phyloP scores from a whole-genome alignment of 106 monocot genomes.

The Dioscorea zingiberensis region DNA sequence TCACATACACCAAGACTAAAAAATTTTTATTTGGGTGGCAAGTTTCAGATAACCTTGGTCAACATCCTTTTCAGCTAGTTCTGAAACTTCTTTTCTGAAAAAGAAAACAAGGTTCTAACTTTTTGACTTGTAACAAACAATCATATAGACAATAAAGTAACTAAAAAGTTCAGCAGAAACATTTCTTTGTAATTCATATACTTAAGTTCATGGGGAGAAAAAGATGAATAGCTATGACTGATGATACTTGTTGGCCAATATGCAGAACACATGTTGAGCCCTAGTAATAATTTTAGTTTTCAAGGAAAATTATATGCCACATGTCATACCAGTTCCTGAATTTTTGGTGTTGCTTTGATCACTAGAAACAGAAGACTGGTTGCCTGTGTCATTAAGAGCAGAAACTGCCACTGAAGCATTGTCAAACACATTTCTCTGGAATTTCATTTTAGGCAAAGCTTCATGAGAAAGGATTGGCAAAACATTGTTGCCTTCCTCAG shows the following conservation, averaged over 20 bases:
- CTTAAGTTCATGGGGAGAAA: no score
- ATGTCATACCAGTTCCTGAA: slow-evolving; percentile 12
- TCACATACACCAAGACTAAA: no score
- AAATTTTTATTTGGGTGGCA: no score
- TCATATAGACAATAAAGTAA: neutral
- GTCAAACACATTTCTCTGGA: slow-evolving; percentile 14
- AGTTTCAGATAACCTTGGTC: no score
- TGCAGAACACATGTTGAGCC: no score
- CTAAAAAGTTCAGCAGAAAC: neutral
- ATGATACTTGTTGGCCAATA: no score
- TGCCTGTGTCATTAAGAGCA: slow-evolving; percentile 2
- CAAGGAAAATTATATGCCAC: neutral
- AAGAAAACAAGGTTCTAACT: no score
- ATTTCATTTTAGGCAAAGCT: slow-evolving; percentile 36
- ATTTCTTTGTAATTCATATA: neutral
- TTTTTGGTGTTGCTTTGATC: neutral
- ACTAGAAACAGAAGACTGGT: slow-evolving; percentile 2
- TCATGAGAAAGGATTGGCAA: slow-evolving; percentile 44
- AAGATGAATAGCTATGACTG: no score
- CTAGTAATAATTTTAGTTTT: neutral
- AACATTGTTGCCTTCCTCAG: slow-evolving; percentile 10
- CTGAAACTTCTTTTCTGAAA: no score
- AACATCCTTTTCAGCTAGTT: no score
- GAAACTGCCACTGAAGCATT: slow-evolving; percentile 19
- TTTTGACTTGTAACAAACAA: no score